These are phyloP conservation scores for Plantago ovata DNA, from an alignment of 257 asterid species.

Conservation along the genomic window DNA sequence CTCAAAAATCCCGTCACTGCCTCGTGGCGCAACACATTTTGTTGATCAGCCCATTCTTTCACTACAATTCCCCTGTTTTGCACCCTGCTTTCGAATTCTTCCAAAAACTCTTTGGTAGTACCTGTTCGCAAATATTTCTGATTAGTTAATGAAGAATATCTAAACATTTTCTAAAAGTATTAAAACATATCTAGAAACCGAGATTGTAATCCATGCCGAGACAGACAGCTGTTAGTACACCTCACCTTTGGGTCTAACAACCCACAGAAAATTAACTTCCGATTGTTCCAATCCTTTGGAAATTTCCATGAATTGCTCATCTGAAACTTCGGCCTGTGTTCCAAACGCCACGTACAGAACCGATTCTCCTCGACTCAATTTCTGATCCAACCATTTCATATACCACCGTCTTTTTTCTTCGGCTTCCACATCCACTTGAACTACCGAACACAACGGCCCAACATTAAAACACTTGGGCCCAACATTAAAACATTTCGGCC, in stretches of 20 bases:
- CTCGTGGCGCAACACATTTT: slow-evolving; percentile 36
- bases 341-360: slow-evolving; percentile 78
- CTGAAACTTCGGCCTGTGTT: slow-evolving; percentile 55
- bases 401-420: slow-evolving; percentile 19
- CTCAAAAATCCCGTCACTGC: slow-evolving; percentile 51
- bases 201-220: too few species aligned
- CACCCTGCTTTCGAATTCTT: slow-evolving; percentile 30
- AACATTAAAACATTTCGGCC: too few species aligned
- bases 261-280: slow-evolving; percentile 57
- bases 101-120: not conserved
- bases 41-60: slow-evolving; percentile 64
- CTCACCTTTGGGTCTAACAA: slow-evolving; percentile 16
- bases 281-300: slow-evolving; percentile 54
- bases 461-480: slow-evolving; percentile 43
- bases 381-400: slow-evolving; percentile 42
- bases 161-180: too few species aligned
- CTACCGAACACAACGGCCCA: slow-evolving; percentile 61
- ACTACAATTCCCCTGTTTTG: slow-evolving; percentile 41
- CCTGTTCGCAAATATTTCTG: too few species aligned
- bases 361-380: slow-evolving; percentile 18
- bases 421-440: not conserved
- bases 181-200: too few species aligned
- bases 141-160: too few species aligned
- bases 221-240: too few species aligned
- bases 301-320: slow-evolving; percentile 49